A percentile compares a stretch with the other conserved stretches of the same genome.
These are phyloP conservation scores for Alternaria incomplexa DNA, from an alignment of 2,329 filamentous ascomycete species.

Conservation along the genomic window DNA sequence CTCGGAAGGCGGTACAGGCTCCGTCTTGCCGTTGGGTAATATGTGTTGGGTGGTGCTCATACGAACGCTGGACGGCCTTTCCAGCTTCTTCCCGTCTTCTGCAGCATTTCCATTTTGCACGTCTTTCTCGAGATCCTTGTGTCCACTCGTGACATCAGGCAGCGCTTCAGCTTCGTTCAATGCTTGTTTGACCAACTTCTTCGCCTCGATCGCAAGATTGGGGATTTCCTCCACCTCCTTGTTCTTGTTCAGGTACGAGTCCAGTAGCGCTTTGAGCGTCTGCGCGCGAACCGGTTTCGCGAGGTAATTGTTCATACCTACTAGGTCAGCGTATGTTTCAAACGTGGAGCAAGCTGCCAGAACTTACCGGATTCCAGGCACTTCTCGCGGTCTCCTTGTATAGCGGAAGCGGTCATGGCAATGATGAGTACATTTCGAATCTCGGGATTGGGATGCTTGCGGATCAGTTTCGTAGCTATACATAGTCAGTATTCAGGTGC, in stretches of 20 bases:
- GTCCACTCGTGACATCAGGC: neutral
- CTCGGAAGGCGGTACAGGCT: slow-evolving; percentile 4
- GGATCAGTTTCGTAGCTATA: slow-evolving; percentile 76
- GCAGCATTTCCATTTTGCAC: neutral
- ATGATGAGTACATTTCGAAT: slow-evolving; percentile 90
- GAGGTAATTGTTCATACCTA: slow-evolving; percentile 97
- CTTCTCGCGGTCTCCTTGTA: slow-evolving; percentile 92
- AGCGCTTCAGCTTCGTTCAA: slow-evolving; percentile 25
- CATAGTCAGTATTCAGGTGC: slow-evolving; percentile 14
- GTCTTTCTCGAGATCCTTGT: neutral
- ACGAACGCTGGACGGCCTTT: slow-evolving; percentile 21
- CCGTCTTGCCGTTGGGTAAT: slow-evolving; percentile 14
- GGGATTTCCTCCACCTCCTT: slow-evolving; percentile 45
- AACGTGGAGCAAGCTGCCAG: neutral
- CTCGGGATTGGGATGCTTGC: slow-evolving; percentile 74
- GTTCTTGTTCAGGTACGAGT: slow-evolving; percentile 66
- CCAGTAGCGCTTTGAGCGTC: slow-evolving; percentile 82
- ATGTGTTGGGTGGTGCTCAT: slow-evolving; percentile 22
- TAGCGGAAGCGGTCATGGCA: slow-evolving; percentile 95
- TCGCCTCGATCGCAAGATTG: slow-evolving; percentile 55
- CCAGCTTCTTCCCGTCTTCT: slow-evolving; percentile 7
- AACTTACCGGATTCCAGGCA: neutral
- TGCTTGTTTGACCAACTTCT: slow-evolving; percentile 50
- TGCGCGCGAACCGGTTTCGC: slow-evolving; percentile 93
- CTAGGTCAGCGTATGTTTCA: slow-evolving; percentile 53